These are phyloP conservation scores for Fusarium temperatum DNA, from an alignment of 2,329 filamentous ascomycete species.

Conservation along the genomic window DNA sequence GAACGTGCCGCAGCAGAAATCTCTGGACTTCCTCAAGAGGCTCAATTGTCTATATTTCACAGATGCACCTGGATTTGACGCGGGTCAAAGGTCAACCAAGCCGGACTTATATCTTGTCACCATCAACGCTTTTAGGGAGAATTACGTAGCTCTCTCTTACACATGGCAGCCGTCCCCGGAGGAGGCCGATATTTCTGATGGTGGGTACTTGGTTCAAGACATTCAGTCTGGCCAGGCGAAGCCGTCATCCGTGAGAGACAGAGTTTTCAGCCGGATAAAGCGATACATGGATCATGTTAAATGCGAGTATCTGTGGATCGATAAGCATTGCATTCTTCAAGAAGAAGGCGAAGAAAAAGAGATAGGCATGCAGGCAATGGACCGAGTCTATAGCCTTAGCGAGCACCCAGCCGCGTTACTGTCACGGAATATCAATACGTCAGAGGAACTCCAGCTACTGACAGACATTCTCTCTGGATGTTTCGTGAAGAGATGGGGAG, in stretches of 20 bases:
- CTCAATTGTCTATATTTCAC: no score
- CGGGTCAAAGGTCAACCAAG: no score
- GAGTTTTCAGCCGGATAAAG: not conserved
- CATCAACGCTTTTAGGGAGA: no score
- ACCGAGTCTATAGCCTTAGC: not conserved
- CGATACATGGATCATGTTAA: not conserved
- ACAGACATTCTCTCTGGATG: accelerated
- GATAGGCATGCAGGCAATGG: not conserved
- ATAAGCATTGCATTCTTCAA: not conserved
- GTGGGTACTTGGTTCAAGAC: not conserved
- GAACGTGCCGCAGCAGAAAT: no score
- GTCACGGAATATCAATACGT: accelerated
- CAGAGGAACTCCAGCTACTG: accelerated
- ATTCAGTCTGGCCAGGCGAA: accelerated
- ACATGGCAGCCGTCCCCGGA: no score
- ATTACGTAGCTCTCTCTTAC: no score
- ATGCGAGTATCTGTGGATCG: not conserved
- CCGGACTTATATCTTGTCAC: no score
- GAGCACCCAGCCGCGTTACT: not conserved
- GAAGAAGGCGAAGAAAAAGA: accelerated
- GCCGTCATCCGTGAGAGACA: not conserved
- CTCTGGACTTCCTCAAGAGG: no score
- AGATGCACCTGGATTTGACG: no score
- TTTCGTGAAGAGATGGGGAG: no score
- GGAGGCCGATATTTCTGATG: no score